Evolutionary conservation across 2,329 filamentous ascomycete genomes (phyloP).

Genomic region (Colletotrichum magnum): DNA sequence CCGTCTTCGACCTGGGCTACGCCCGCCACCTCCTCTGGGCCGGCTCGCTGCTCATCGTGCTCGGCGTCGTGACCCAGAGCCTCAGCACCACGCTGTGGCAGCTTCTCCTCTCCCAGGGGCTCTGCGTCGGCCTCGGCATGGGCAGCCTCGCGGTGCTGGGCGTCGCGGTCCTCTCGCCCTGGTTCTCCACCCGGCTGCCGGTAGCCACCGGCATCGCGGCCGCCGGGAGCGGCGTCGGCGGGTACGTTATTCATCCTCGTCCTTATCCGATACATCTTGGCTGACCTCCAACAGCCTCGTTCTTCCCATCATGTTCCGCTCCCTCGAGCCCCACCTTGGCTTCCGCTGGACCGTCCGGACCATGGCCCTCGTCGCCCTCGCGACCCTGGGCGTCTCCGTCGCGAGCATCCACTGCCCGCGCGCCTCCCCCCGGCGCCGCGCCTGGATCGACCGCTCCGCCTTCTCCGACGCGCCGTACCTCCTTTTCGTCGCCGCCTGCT

Average conservation of each 20-base stretch:
- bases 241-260: conserved; percentile 17
- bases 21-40: conserved; percentile 54
- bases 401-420: conserved; percentile 48
- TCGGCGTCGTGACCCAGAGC: conserved; percentile 63
- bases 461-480: conserved; percentile 56
- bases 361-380: conserved; percentile 27
- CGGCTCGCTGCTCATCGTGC: conserved; percentile 58
- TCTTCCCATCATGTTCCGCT: conserved; percentile 28
- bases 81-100: conserved; percentile 61
- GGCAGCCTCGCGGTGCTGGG: conserved; percentile 57
- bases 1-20: conserved; percentile 63
- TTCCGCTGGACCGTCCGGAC: conserved; percentile 35
- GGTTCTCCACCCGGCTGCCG: conserved; percentile 48
- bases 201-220: conserved; percentile 52
- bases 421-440: conserved; percentile 25
- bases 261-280: conserved; percentile 53
- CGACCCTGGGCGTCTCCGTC: conserved; percentile 30
- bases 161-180: conserved; percentile 50
- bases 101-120: conserved; percentile 61
- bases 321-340: conserved; percentile 21
- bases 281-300: conserved; percentile 63
- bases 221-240: conserved; percentile 49
- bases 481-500: conserved; percentile 51
- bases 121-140: conserved; percentile 61
- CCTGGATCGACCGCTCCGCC: conserved; percentile 46